Evolutionary conservation across 257 asterid species (phyloP), one percentile per base, ranked within the genome.

Genomic region (Plantago ovata): DNA sequence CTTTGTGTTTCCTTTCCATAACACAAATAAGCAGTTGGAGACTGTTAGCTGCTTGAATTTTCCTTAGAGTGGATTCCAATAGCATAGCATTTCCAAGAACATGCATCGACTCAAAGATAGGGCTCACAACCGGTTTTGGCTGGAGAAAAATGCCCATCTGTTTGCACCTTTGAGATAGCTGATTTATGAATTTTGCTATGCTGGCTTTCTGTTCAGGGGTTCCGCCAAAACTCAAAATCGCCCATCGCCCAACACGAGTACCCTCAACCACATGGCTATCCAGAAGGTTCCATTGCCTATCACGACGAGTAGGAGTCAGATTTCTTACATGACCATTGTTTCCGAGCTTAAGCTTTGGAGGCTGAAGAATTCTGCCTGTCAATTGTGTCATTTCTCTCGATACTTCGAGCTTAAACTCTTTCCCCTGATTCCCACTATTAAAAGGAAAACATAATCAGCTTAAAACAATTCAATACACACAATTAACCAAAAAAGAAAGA

Each of bases 271-370:
- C 98, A 52, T 92, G 98, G 79, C 98, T 84, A 14, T 84, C 91
- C 3, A 82, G 72, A 54, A 92, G 91, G 72, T 92, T 92, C 98
- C 98, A 92, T 53, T 92, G 97, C 16, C 95, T 76, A 69, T 92
- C 98, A 3, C 65, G 83, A 10, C 98, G 94, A 0, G 82, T 76
- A 24, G 97, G 98, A 59, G 89, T 79, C 18, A 92, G 77, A 40
- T 88, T 71, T 53, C 84, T 82, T 40, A 86, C 82, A 60, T 75
- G 71, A 13, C 98, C 98, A 56, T 86, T 79, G 38, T 82, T 55
- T 22, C 99, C 99, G 13, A 93, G 99, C 79, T 80, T 86, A 46
- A 89, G 96, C 75, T 84, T 86, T 1, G 99, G 99, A 60, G 99
- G 99, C 72, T 81, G 83, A 55, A 93, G 96, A 50, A 93, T 71